These are phyloP conservation scores for Xylariaceae sp. DNA, from an alignment of 2,329 filamentous ascomycete species.

Conservation along the genomic window DNA sequence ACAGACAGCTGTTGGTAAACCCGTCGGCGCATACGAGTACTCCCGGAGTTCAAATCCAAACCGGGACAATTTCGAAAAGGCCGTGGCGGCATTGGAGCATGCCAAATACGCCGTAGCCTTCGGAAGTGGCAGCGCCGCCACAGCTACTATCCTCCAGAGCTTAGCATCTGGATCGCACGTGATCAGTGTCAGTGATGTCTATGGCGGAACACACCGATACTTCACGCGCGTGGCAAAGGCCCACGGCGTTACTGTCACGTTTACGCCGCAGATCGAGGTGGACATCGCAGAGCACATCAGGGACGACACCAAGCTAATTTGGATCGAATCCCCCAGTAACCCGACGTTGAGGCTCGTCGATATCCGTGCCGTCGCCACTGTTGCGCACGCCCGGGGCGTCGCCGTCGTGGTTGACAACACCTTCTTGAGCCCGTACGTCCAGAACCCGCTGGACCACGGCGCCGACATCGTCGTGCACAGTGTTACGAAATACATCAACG, in stretches of 20 bases:
- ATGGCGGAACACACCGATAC: conserved; percentile 96
- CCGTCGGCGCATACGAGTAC: conserved; percentile 88
- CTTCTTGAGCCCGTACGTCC: conserved; percentile 91
- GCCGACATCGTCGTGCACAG: conserved; percentile 96
- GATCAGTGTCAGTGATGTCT: conserved; percentile 94
- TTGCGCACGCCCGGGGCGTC: conserved; percentile 83
- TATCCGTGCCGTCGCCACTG: conserved; percentile 75
- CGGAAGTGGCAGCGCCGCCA: conserved; percentile 88
- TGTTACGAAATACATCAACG: conserved; percentile 99
- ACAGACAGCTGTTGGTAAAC: conserved; percentile 82
- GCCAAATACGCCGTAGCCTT: conserved; percentile 91
- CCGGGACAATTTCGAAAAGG: conserved; percentile 86
- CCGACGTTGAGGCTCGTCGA: conserved; percentile 90
- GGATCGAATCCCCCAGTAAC: conserved; percentile 96
- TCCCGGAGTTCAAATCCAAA: conserved; percentile 92
- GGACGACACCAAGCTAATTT: conserved; percentile 85
- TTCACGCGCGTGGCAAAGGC: conserved; percentile 96
- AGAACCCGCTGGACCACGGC: conserved; percentile 91
- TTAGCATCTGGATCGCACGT: conserved; percentile 88
- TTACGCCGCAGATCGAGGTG: conserved; percentile 85
- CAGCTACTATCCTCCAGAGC: conserved; percentile 87
- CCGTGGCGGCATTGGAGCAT: conserved; percentile 86
- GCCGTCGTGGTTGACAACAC: conserved; percentile 99
- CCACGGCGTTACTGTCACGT: conserved; percentile 90
- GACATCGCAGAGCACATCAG: conserved; percentile 82